Conservation (phyloP, 495 filamentous ascomycete species). For the Aspergillus diversus region DNA sequence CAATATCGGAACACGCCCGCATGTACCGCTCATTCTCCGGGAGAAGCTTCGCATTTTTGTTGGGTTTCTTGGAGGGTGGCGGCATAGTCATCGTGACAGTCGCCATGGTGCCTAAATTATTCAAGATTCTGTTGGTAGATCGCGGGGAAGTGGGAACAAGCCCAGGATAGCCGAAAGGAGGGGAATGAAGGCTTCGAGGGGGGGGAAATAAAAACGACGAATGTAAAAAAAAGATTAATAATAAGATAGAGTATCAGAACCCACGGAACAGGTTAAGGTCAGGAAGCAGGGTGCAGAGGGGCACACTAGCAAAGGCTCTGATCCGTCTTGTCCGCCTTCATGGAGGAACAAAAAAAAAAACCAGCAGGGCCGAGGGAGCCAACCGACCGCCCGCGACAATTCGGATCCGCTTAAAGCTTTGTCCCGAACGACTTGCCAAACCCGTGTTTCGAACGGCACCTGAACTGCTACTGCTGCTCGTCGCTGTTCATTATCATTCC, state of each 20-base stretch:
- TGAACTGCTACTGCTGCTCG: conserved; percentile 20
- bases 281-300: conserved; percentile 6
- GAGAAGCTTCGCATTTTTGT: conserved; percentile 74
- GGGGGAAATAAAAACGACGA: not conserved
- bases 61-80: conserved; percentile 53
- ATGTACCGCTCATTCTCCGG: conserved; percentile 94
- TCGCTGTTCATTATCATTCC: conserved; percentile 31
- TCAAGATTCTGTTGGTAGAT: not conserved
- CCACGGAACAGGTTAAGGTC: not conserved
- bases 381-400: conserved; percentile 36
- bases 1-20: conserved; percentile 93
- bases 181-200: not conserved
- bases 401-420: conserved; percentile 51
- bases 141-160: conserved; percentile 4
- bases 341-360: conserved; percentile 31
- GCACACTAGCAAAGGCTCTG: conserved; percentile 14
- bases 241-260: not conserved
- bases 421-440: conserved; percentile 42
- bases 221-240: not conserved
- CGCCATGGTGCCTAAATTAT: conserved; percentile 51
- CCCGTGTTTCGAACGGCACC: conserved; percentile 22
- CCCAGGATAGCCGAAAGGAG: not conserved
- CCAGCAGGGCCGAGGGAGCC: conserved; percentile 30
- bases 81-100: conserved; percentile 64
- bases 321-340: too few relatives aligned